phyloP scores from a whole-genome alignment of 2,329 filamentous ascomycete species.

The Xylaria hypoxylon region DNA sequence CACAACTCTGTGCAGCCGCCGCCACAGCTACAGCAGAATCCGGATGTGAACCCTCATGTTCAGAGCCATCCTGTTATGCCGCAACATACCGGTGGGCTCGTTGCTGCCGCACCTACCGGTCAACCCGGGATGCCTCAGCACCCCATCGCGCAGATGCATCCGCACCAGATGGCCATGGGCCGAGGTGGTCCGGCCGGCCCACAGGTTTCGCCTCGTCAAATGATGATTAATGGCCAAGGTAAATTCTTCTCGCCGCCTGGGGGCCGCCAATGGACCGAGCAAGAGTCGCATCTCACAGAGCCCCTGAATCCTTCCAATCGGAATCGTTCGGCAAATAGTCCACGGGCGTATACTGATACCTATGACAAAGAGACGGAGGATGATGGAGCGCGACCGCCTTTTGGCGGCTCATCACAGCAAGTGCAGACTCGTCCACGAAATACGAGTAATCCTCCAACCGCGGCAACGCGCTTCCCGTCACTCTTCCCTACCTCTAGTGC shows the following conservation, averaged over 20 bases:
- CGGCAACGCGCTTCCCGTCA: slow-evolving; percentile 62
- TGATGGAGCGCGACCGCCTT: slow-evolving; percentile 38
- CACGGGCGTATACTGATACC: slow-evolving; percentile 52
- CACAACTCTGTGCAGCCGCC: slow-evolving; percentile 40
- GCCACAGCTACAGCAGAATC: slow-evolving; percentile 21
- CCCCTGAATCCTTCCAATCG: slow-evolving; percentile 59
- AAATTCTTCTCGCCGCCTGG: slow-evolving; percentile 55
- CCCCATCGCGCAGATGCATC: slow-evolving; percentile 39
- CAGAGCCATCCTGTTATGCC: slow-evolving; percentile 36
- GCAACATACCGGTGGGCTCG: slow-evolving; percentile 41
- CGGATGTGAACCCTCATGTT: slow-evolving; percentile 38
- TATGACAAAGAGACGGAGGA: slow-evolving; percentile 65
- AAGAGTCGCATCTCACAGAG: slow-evolving; percentile 66
- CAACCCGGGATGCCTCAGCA: slow-evolving; percentile 40
- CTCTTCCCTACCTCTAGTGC: slow-evolving; percentile 54
- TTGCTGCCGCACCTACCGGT: slow-evolving; percentile 30
- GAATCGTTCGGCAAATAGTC: slow-evolving; percentile 51
- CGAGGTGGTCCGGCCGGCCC: slow-evolving; percentile 42
- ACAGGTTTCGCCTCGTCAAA: slow-evolving; percentile 40
- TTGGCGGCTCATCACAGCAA: slow-evolving; percentile 37
- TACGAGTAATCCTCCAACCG: slow-evolving; percentile 58
- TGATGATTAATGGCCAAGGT: slow-evolving; percentile 40
- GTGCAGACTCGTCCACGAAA: slow-evolving; percentile 43
- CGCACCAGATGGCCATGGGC: slow-evolving; percentile 41
- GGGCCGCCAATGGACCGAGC: slow-evolving; percentile 60